Evolutionary conservation across 2,329 filamentous ascomycete genomes (phyloP).

Genomic region (Paecilomyces dactylethromorphus): DNA sequence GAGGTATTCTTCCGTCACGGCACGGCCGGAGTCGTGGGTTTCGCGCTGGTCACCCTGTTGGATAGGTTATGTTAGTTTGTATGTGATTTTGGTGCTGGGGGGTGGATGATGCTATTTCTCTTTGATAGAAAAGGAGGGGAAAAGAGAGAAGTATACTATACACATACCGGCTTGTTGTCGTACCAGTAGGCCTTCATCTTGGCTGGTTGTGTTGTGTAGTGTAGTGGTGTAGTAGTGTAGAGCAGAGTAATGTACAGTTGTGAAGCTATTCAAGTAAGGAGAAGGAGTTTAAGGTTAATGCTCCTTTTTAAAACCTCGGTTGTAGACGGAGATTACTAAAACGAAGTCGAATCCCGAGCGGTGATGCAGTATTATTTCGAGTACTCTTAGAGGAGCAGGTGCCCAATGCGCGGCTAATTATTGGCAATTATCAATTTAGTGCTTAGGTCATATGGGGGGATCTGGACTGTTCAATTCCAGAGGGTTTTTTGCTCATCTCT

Average conservation of each 20-base stretch:
- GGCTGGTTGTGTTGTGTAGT: not conserved
- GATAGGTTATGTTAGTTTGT: constrained; percentile 7
- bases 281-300: too few relatives aligned
- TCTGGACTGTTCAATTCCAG: not conserved
- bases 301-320: too few relatives aligned
- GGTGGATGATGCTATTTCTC: not conserved
- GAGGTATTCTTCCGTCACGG: constrained; percentile 61
- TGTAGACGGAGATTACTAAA: too few relatives aligned
- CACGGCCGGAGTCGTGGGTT: constrained; percentile 75
- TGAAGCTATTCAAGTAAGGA: not conserved
- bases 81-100: not conserved
- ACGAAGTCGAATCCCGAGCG: too few relatives aligned
- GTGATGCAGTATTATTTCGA: not conserved
- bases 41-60: constrained; percentile 84
- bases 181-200: constrained; percentile 67
- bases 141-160: constrained; percentile 1
- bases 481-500: too few relatives aligned
- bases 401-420: not conserved
- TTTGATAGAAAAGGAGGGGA: not conserved
- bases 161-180: constrained; percentile 56
- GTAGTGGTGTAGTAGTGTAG: too few relatives aligned
- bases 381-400: not conserved
- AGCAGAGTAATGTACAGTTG: too few relatives aligned
- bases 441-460: not conserved
- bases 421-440: not conserved